phyloP scores from a whole-genome alignment of 1,139 yeast species.

The Saccharomycopsis hybrid region DNA sequence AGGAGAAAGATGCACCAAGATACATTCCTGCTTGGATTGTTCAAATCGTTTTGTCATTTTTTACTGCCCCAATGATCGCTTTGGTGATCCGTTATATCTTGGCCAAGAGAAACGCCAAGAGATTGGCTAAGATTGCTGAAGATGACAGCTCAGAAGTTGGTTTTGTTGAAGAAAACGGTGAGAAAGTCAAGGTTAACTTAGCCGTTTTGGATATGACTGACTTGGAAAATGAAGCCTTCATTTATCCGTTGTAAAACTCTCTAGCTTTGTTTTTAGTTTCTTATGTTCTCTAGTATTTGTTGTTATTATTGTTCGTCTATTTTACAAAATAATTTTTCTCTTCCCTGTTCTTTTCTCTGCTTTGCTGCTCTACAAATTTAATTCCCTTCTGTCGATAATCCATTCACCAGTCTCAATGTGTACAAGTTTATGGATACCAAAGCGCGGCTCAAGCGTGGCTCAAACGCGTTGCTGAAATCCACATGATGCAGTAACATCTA shows the following conservation, averaged over 20 bases:
- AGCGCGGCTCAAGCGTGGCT: too few species aligned
- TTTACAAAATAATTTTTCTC: too few species aligned
- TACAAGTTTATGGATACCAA: too few species aligned
- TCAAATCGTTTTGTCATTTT: conserved; percentile 44
- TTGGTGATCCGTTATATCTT: conserved; percentile 36
- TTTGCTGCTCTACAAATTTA: too few species aligned
- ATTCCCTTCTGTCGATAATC: too few species aligned
- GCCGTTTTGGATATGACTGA: conserved; percentile 45
- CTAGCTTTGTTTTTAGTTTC: neutral
- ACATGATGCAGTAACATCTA: too few species aligned
- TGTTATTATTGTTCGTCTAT: too few species aligned
- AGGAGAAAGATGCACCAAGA: conserved; percentile 35
- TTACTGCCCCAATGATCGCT: conserved; percentile 35
- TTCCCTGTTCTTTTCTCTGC: too few species aligned
- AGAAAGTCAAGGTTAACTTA: conserved; percentile 31
- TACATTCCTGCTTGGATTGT: conserved; percentile 46
- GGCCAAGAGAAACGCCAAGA: conserved; percentile 33
- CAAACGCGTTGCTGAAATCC: too few species aligned
- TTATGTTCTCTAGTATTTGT: neutral
- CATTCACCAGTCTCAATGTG: too few species aligned
- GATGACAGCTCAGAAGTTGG: conserved; percentile 21
- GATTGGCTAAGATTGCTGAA: conserved; percentile 24
- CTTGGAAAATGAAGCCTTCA: conserved; percentile 39
- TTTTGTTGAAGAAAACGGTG: conserved; percentile 23
- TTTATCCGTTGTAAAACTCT: conserved; percentile 33